A percentile compares a stretch with the other conserved stretches of the same genome.
Evolutionary conservation across 208 protist species (phyloP).

Genomic region (Wallacemonas sp.): DNA sequence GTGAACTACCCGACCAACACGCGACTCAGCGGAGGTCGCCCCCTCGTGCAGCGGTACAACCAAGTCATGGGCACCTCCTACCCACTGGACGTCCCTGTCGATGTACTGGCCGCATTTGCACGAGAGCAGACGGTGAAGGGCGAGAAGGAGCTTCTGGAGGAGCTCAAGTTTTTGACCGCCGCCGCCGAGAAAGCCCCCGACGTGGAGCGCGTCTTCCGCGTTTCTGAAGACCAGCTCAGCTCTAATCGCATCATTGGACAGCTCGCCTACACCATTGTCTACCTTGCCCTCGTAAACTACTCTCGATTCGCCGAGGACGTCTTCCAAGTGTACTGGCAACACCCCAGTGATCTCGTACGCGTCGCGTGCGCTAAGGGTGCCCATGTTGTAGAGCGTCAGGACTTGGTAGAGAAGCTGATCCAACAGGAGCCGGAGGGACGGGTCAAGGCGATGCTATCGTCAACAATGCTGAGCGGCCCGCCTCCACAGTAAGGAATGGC

Average conservation of each 20-base stretch:
- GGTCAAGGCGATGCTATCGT: slow-evolving; percentile 66
- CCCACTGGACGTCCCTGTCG: slow-evolving; percentile 86
- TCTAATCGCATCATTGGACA: slow-evolving; percentile 85
- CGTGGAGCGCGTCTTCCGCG: slow-evolving; percentile 79
- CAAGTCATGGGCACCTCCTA: slow-evolving; percentile 86
- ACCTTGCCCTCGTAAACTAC: slow-evolving; percentile 83
- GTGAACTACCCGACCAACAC: slow-evolving; percentile 89
- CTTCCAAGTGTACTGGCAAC: slow-evolving; percentile 65
- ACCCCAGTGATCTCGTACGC: slow-evolving; percentile 83
- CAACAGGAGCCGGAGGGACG: slow-evolving; percentile 73
- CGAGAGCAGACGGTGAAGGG: slow-evolving; percentile 69
- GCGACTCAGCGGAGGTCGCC: slow-evolving; percentile 80
- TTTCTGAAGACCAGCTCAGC: slow-evolving; percentile 82
- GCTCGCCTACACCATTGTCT: slow-evolving; percentile 90
- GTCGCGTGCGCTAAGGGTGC: slow-evolving; percentile 88
- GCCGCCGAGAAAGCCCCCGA: slow-evolving; percentile 72
- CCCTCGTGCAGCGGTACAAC: slow-evolving; percentile 91
- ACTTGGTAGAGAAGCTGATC: slow-evolving; percentile 76
- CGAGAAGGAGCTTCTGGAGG: slow-evolving; percentile 71
- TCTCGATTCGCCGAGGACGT: slow-evolving; percentile 78
- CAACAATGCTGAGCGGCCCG: slow-evolving; percentile 36
- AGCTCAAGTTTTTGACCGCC: slow-evolving; percentile 79
- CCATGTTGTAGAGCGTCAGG: slow-evolving; percentile 69
- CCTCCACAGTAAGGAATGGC: background rate
- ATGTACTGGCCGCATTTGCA: slow-evolving; percentile 85